These are phyloP conservation scores for Colletotrichum abscissum DNA, from an alignment of 2,329 filamentous ascomycete genomes.

Conservation along the genomic window DNA sequence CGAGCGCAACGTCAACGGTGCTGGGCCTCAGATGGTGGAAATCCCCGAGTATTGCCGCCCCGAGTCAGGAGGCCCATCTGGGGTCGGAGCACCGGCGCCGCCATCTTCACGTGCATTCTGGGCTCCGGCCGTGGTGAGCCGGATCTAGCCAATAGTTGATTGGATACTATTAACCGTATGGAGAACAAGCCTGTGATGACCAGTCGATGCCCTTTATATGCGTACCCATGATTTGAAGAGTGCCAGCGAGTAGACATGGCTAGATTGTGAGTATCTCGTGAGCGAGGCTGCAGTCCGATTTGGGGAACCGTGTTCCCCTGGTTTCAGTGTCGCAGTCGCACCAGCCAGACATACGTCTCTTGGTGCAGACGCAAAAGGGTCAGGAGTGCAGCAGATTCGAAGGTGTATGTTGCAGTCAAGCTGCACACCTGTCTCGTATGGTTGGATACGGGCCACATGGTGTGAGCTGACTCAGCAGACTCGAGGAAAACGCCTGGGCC, in stretches of 20 bases:
- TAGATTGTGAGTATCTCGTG: background rate
- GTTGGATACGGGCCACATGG: background rate
- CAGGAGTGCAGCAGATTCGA: constrained; percentile 17
- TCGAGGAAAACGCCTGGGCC: background rate
- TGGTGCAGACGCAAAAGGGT: constrained; percentile 16
- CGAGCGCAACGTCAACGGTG: background rate
- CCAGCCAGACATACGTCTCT: background rate
- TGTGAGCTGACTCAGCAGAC: constrained; percentile 1
- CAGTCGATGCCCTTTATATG: background rate
- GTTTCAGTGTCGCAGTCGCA: constrained; percentile 23
- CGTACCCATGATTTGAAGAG: background rate
- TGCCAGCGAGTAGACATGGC: background rate
- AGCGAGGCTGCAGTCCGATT: background rate
- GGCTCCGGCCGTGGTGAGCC: background rate
- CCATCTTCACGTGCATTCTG: background rate
- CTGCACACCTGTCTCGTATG: background rate
- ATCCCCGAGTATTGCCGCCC: constrained; percentile 26
- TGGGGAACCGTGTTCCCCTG: background rate
- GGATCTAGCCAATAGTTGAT: background rate
- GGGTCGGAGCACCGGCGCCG: constrained; percentile 7
- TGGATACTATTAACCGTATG: background rate
- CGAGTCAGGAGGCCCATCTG: constrained; percentile 11
- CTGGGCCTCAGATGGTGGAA: background rate
- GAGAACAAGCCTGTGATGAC: background rate
- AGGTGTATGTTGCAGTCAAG: constrained; percentile 3